phyloP scores from a whole-genome alignment of 2,329 filamentous ascomycete genomes.

The Hawksworthiomyces lignivorus region DNA sequence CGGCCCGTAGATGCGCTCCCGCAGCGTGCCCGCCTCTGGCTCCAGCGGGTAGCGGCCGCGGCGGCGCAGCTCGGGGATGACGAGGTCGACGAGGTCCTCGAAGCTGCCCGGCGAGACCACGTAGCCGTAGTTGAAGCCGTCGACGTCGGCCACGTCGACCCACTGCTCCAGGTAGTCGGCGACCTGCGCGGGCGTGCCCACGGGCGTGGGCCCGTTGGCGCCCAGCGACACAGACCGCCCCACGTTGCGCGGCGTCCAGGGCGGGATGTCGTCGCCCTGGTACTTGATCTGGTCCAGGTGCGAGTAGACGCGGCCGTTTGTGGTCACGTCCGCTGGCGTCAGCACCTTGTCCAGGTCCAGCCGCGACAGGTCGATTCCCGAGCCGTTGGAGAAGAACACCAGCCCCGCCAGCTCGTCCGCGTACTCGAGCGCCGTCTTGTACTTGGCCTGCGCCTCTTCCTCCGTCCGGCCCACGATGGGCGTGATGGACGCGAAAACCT shows the following conservation, averaged over 20 bases:
- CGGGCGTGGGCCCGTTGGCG: conserved; percentile 25
- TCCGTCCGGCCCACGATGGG: conserved; percentile 15
- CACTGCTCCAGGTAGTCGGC: conserved; percentile 61
- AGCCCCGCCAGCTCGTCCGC: conserved; percentile 16
- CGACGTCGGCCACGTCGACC: conserved; percentile 60
- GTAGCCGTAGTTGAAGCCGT: conserved; percentile 55
- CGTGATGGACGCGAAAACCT: conserved; percentile 15
- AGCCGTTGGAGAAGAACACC: conserved; percentile 17
- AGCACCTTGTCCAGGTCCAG: conserved; percentile 18
- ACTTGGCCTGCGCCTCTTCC: conserved; percentile 17
- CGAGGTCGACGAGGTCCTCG: conserved; percentile 12
- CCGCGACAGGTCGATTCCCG: conserved; percentile 19
- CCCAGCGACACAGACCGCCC: conserved; percentile 15
- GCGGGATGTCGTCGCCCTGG: conserved; percentile 28
- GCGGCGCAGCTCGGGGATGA: conserved; percentile 10
- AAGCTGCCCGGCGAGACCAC: conserved; percentile 11
- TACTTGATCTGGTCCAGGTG: conserved; percentile 19
- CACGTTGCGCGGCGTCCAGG: conserved; percentile 11
- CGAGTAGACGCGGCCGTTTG: conserved; percentile 1
- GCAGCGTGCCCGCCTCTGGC: neutral
- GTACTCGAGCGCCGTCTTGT: conserved; percentile 12
- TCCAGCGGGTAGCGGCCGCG: conserved; percentile 7
- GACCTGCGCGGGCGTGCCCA: conserved; percentile 57
- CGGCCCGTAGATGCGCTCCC: conserved; percentile 6
- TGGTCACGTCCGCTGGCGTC: neutral